Conservation (phyloP, 768 basidiomycete species). For the Leccinum barrowsii region DNA sequence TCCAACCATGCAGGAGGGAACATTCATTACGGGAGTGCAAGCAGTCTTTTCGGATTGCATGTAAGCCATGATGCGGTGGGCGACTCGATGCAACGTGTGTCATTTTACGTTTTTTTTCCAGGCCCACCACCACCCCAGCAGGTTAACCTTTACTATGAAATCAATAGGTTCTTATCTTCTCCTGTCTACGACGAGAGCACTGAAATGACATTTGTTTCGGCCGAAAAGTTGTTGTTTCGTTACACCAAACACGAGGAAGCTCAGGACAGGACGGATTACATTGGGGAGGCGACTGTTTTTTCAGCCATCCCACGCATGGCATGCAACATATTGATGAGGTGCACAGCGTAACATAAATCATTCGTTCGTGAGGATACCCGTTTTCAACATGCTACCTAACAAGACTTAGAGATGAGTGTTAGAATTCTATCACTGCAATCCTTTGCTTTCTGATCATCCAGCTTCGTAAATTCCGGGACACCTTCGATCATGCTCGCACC, state of each 20-base stretch:
- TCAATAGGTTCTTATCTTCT: neutral
- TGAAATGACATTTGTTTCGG: neutral
- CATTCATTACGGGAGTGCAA: too few species aligned
- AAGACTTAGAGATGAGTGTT: constrained; percentile 9
- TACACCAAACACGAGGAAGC: neutral
- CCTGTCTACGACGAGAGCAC: neutral
- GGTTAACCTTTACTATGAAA: neutral
- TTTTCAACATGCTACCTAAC: neutral
- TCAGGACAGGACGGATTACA: neutral
- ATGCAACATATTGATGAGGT: neutral
- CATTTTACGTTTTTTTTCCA: neutral
- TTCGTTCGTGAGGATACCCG: neutral
- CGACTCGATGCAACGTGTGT: too few species aligned
- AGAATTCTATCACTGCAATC: constrained; percentile 23
- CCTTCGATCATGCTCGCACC: constrained; percentile 16
- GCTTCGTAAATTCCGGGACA: constrained; percentile 15
- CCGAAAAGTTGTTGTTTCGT: neutral
- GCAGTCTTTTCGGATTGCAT: too few species aligned
- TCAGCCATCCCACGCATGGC: neutral
- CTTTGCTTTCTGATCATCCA: constrained; percentile 9
- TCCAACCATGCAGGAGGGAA: too few species aligned
- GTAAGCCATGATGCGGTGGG: too few species aligned
- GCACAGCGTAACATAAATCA: neutral
- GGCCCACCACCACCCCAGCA: neutral
- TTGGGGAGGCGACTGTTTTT: too few species aligned